Evolutionary conservation across 2,329 filamentous ascomycete genomes (phyloP).

Genomic region (Elsinoe arachidis): DNA sequence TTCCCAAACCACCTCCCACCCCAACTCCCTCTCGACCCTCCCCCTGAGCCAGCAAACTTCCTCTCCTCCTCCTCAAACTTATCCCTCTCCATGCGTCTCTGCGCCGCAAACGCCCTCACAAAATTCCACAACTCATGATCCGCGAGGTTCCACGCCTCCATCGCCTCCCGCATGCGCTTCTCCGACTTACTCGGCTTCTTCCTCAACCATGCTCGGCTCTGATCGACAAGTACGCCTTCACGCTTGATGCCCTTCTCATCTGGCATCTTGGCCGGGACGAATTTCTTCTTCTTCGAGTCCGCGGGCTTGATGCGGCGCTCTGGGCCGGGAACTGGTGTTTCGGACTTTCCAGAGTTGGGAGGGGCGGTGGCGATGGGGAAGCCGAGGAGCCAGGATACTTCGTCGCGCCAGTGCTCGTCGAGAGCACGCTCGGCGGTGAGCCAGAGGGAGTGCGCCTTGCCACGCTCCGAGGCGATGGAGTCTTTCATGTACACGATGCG

Average conservation of each 20-base stretch:
- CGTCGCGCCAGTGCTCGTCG: constrained; percentile 22
- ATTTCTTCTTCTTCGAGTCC: constrained; percentile 34
- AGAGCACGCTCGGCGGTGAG: constrained; percentile 55
- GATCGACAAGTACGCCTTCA: constrained; percentile 50
- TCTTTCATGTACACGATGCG: constrained; percentile 73
- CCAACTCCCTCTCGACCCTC: constrained; percentile 38
- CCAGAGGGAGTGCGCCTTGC: constrained; percentile 64
- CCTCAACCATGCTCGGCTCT: constrained; percentile 32
- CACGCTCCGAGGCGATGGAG: constrained; percentile 61
- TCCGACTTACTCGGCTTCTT: constrained; percentile 13
- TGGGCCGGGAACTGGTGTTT: constrained; percentile 51
- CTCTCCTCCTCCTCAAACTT: constrained; percentile 64
- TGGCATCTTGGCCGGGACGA: constrained; percentile 44
- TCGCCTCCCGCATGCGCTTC: constrained; percentile 28
- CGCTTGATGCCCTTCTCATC: constrained; percentile 45
- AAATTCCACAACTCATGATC: constrained; percentile 75
- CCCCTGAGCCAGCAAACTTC: constrained; percentile 49
- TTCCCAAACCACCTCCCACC: constrained; percentile 28
- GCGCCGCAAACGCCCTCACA: constrained; percentile 56
- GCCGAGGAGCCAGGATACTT: constrained; percentile 81
- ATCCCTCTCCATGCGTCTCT: constrained; percentile 53
- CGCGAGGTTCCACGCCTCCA: constrained; percentile 50
- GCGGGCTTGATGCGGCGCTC: constrained; percentile 40
- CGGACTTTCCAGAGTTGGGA: constrained; percentile 45
- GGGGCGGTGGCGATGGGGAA: constrained; percentile 62